Evolutionary conservation across 2,329 filamentous ascomycete species (phyloP).

Genomic region (Beauveria asiatica): DNA sequence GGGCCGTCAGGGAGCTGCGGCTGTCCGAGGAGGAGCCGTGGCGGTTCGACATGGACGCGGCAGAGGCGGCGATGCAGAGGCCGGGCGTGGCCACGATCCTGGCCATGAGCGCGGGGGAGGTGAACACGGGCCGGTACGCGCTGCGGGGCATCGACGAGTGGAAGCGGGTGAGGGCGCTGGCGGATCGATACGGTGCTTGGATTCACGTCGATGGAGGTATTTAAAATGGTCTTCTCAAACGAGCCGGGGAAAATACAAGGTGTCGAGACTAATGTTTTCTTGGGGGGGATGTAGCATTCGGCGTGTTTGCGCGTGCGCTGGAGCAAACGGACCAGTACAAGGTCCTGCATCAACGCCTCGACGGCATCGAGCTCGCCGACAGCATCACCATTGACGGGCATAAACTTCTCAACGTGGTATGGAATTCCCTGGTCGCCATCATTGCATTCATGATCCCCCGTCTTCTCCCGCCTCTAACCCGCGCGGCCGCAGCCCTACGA

Average conservation of each 20-base stretch:
- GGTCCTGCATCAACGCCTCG: conserved; percentile 38
- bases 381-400: conserved; percentile 83
- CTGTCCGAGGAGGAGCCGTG: conserved; percentile 49
- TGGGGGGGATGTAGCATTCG: conserved; percentile 53
- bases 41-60: conserved; percentile 55
- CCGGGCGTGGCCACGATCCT: conserved; percentile 61
- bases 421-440: conserved; percentile 21
- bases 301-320: conserved; percentile 67
- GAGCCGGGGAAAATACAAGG: too few species aligned
- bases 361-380: conserved; percentile 72
- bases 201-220: conserved; percentile 75
- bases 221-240: not conserved
- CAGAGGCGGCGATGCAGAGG: conserved; percentile 51
- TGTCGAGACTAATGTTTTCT: not conserved
- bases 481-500: conserved; percentile 61
- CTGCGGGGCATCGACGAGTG: conserved; percentile 50
- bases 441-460: not conserved
- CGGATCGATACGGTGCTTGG: conserved; percentile 70
- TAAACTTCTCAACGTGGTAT: conserved; percentile 81
- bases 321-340: conserved; percentile 48
- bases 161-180: conserved; percentile 55
- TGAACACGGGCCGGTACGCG: conserved; percentile 81
- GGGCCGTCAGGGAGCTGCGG: conserved; percentile 54
- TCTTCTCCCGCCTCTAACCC: not conserved
- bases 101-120: conserved; percentile 75